Evolutionary conservation across 768 basidiomycete species (phyloP), one percentile per base, ranked within the genome.

Genomic region (Kwoniella sp.): DNA sequence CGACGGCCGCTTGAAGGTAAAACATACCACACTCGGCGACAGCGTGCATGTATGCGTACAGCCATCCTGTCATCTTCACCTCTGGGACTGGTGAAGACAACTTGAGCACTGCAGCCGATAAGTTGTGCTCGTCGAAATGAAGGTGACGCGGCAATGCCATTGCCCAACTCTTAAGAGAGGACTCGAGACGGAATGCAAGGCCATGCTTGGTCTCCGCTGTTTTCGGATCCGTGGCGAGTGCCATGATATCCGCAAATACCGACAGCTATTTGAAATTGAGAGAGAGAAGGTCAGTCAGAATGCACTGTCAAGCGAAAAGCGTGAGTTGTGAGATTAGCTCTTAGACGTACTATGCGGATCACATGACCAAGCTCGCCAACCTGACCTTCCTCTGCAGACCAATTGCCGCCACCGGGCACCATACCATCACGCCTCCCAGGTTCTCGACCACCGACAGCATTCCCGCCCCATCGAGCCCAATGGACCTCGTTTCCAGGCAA

Each of bases 21-120:
- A 79, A 79, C 73, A 79, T 79, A 13, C 77, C 76, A 50, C 77
- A 79, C 57, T 80, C 79, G 8, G 79, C 79, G 3, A 80, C 58
- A 22, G 72, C 65, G 66, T 81, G 79, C 75, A 79, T 77, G 64
- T 76, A 73, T 0, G 73, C 71, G 64, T 74, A 81, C 45, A 76
- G 61, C 69, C 75, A 79, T 0, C 76, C 79, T 2, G 70, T 67
- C 23, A 69, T 52, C 26, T 72, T 69, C 28, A 70, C 66, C n/a
- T 67, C 57, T 1, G 73, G 57, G 0, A 79, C 51, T 0, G 75
- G 66, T 15, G 76, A 77, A 8, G 52, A 22, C 8, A 78, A 58
- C 48, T 67, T 69, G 45, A 58, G 41, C 8, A 77, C 63, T 15
- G 70, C 66, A 23, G 45, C 22, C 15, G 61, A 51, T 11, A 79